Base-by-base conservation (phyloP, 1,284 basidiomycete genomes). In the Athelia psychrophila region DNA sequence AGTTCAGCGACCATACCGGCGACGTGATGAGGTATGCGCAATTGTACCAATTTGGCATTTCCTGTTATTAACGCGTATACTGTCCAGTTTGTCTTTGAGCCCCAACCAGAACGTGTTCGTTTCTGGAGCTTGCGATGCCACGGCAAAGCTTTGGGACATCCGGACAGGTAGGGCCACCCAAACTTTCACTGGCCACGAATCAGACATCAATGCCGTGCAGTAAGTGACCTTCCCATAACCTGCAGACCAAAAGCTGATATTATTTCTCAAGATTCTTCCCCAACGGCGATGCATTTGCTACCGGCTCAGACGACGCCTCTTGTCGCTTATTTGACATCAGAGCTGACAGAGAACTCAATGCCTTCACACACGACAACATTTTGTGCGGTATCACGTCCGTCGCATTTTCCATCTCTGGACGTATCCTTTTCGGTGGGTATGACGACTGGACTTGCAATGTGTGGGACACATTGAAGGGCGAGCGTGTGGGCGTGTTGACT, bases 401-500 rank as follows among this genome's bases (percentile, higher is more conserved):
- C 59, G 95, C 93, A 15, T 99, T 99, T 78, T 98, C 95, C 2
- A 91, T 93, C 59, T 98, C 95, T 15, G 96, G 96, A 46, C 90
- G 97, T 54, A 91, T 99, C 61, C 81, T 99, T 46, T 98, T 99
- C 64, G 96, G 95, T 58, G 97, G 96, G 40, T 99, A 98, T 69
- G 97, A 99, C 70, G 96, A 99, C 71, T 98, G 96, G 91, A 98
- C 96, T 60, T 95, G 92, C 79, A 98, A 98, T 66, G 96, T 98
- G 46, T 99, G 96, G 96, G 96, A 99, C 68, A 98, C 95, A 40
- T 81, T 99, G 65, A 97, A 96, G 73, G 96, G 95, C 52, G 96
- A 99, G 72, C 88, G 96, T 52, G 94, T 98, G 30, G 96, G 96
- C 54, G 95, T 98, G 35, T 75, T 99, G 55, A 92, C 94, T 32